Conservation (phyloP, 1,284 basidiomycete genomes). For the Acaromyces ingoldii region DNA sequence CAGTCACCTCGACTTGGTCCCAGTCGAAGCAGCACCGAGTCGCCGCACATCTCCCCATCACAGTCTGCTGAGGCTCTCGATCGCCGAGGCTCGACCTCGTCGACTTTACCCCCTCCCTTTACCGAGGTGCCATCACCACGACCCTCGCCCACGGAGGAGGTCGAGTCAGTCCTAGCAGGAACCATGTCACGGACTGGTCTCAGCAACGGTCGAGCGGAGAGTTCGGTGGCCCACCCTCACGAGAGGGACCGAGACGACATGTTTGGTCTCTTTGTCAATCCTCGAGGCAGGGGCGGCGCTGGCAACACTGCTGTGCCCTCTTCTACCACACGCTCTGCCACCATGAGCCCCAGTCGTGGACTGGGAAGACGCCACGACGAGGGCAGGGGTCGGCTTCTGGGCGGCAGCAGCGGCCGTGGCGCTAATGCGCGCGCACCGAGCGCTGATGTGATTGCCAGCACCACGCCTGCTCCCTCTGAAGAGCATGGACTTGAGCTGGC, state of each 20-base stretch:
- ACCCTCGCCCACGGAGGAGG: not conserved
- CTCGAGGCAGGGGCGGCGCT: not conserved
- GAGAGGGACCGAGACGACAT: not conserved
- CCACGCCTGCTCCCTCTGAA: slow-evolving; percentile 7
- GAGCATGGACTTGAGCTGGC: slow-evolving; percentile 34
- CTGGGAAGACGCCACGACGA: slow-evolving; percentile 9
- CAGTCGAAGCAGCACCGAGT: not conserved
- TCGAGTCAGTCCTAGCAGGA: not conserved
- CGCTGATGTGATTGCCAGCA: not conserved
- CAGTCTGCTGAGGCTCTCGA: not conserved
- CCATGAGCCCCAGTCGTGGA: not conserved
- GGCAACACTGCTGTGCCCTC: not conserved
- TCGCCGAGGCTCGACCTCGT: not conserved
- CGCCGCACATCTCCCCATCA: not conserved
- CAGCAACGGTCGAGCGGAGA: not conserved
- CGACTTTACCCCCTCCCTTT: too few species aligned
- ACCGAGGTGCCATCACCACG: too few species aligned
- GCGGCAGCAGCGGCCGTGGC: not conserved
- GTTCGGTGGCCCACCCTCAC: not conserved
- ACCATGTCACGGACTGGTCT: not conserved
- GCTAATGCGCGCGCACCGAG: slow-evolving; percentile 2
- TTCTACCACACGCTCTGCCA: not conserved
- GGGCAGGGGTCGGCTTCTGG: not conserved
- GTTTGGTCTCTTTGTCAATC: not conserved
- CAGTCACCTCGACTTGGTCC: not conserved